Evolutionary conservation across 169 alveolate species (phyloP), one percentile per base, ranked within the genome.

Genomic region (Cryptosporidium muris): DNA sequence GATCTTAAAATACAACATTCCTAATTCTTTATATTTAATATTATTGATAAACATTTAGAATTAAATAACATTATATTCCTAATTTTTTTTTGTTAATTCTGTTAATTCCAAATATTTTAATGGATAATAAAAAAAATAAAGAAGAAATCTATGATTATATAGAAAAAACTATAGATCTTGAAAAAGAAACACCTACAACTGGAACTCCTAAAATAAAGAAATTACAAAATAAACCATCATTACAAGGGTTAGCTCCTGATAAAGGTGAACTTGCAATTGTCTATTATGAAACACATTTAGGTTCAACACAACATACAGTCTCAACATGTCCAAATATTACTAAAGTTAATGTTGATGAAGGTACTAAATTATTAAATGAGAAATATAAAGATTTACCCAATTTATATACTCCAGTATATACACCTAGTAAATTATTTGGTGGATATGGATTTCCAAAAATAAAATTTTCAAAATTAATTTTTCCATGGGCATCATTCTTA

Each of bases 381-480:
- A 74, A 74, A 1, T 74, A 58, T 45, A 25, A 40, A 1, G 51
- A 34, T n/a, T 51, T 25, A 8, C 82, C 54, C n/a, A 74, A 60
- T 16, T 36, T 74, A 8, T 74, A 74, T 52, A 42, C 68, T 12
- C 82, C 82, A 34, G 68, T 74, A 42, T 74, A 74, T 74, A 58
- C 82, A 34, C 45, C 74, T 45, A 74, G 25, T 42, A 66, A 74
- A 36, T 43, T 74, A 37, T 53, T 56, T 25, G 82, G 82, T 4
- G 82, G 60, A 74, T 74, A 74, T 43, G 62, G 63, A 14, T 60
- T 74, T 58, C 82, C 82, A n/a, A 74, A 74, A 36, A 68, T 74
- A 2, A 74, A 47, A 60, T 74, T 74, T 52, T 74, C 82, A 36
- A 74, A 68, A 45, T 36, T 74, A 2, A 53, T 74, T 14, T 74